phyloP scores from a whole-genome alignment of 129 eudicot species.

The Artemisia annua region DNA sequence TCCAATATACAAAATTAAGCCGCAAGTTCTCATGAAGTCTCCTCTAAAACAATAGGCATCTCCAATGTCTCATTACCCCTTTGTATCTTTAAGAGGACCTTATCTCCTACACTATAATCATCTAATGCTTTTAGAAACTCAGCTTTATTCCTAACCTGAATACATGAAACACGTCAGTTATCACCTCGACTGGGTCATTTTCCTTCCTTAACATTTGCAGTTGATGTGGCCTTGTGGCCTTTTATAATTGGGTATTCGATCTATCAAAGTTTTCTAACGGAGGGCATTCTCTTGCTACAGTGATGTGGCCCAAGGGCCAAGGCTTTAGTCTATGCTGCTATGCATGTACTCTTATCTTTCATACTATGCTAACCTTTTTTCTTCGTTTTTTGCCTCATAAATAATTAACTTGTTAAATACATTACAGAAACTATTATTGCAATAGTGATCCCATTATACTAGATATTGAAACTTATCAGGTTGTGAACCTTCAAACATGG shows the following conservation, averaged over 20 bases:
- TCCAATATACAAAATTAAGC: not conserved
- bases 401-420: too few relatives aligned
- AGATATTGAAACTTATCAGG: not conserved
- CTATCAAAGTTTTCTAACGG: not conserved
- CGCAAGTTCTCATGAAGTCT: constrained; percentile 44
- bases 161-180: constrained; percentile 2
- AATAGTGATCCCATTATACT: too few relatives aligned
- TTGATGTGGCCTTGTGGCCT: not conserved
- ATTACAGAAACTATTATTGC: too few relatives aligned
- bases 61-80: constrained; percentile 72
- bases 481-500: not conserved
- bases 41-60: constrained; percentile 61
- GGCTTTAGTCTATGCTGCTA: not conserved
- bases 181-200: not conserved
- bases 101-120: constrained; percentile 77
- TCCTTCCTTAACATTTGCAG: not conserved
- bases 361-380: too few relatives aligned
- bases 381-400: too few relatives aligned
- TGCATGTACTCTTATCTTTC: too few relatives aligned
- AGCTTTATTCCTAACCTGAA: constrained; percentile 88
- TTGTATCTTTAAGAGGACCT: constrained; percentile 59
- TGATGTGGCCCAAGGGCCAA: not conserved
- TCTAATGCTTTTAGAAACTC: constrained; percentile 72
- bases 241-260: not conserved
- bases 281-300: not conserved